Base-by-base conservation (phyloP, 1,139 yeast genomes). In the Nakaseomyces uthaithaninus region DNA sequence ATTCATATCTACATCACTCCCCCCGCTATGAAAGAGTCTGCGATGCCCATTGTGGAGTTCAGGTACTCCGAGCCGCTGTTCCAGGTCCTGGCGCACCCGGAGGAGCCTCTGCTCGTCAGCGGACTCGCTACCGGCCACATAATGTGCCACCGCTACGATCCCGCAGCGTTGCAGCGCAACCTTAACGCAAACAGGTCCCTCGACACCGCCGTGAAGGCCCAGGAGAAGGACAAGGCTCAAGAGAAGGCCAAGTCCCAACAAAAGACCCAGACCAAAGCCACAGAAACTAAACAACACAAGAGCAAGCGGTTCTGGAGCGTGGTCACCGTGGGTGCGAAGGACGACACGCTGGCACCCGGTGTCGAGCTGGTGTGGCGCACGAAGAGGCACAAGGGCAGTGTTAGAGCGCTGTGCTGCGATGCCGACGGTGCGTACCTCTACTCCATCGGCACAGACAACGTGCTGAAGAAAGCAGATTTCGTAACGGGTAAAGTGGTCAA, bases 321-420 rank as follows among this genome's bases (percentile, higher is more conserved):
- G 2, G 63, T 66, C 2, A 56, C 59, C 3, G 51, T 60, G 1
- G 47, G 48, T 16, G 44, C 57, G 25, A 58, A 59, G 27, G 73
- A 71, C 48, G 59, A 57, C 23, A 51, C 55, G 5, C 57, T 53
- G 4, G 60, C 55, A n/a, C 64, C 55, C 3, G 60, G 52, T 25
- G 57, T 75, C 3, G 60, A 59, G 3, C 55, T 67, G n/a, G 47
- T 68, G 28, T 91, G 97, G 97, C 74, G 80, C 44, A 87, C 97
- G 0, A 84, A 77, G 54, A 72, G 97, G 55, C 97, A 91, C 59
- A 86, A 86, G 60, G 91, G 89, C 1, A 82, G 95, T 45, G 85
- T 94, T 47, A 66, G 98, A 34, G 77, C 82, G 6, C 65, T 86
- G 5, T 65, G 75, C 12, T 81, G 85, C 58, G 89, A 82, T 47